Percentiles rank a stretch among this genome's conserved stretches.
phyloP scores from a whole-genome alignment of 108 stramenopile species.

The Pseudonitzschia pungens region DNA sequence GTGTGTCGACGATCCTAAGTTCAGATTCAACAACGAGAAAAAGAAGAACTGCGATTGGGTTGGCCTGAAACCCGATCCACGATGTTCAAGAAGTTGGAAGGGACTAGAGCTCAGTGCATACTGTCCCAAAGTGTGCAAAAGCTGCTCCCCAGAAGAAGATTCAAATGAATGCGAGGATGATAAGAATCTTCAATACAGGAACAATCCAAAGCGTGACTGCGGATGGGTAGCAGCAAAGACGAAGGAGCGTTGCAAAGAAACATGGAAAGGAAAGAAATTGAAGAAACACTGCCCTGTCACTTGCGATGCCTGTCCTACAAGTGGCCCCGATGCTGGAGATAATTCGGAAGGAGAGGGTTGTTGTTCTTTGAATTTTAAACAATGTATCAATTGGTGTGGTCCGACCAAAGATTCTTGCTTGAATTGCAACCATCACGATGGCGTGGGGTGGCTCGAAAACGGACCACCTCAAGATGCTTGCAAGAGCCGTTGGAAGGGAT shows the following conservation, averaged over 20 bases:
- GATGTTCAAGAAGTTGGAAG: not conserved
- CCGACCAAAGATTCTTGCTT: not conserved
- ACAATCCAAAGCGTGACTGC: not conserved
- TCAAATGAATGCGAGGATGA: not conserved
- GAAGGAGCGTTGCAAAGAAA: not conserved
- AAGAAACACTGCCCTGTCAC: not conserved
- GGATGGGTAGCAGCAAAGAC: not conserved
- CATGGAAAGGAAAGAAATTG: slow-evolving; percentile 1
- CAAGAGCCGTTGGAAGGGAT: slow-evolving; percentile 1
- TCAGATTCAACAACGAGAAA: not conserved
- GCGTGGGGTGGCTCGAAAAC: not conserved
- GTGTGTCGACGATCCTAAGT: not conserved
- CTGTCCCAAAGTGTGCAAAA: not conserved
- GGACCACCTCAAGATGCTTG: not conserved
- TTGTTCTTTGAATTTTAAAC: not conserved
- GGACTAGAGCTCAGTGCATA: not conserved
- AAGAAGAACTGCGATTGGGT: slow-evolving; percentile 6
- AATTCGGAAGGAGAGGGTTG: not conserved
- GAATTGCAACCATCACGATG: slow-evolving; percentile 1
- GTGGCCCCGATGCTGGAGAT: not conserved
- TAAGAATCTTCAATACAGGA: not conserved
- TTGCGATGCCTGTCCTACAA: not conserved
- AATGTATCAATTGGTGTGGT: not conserved
- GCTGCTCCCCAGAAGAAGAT: not conserved
- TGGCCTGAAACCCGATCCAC: not conserved